phyloP scores from a whole-genome alignment of 352 stramenopile species.

The Achlya hypogyna region DNA sequence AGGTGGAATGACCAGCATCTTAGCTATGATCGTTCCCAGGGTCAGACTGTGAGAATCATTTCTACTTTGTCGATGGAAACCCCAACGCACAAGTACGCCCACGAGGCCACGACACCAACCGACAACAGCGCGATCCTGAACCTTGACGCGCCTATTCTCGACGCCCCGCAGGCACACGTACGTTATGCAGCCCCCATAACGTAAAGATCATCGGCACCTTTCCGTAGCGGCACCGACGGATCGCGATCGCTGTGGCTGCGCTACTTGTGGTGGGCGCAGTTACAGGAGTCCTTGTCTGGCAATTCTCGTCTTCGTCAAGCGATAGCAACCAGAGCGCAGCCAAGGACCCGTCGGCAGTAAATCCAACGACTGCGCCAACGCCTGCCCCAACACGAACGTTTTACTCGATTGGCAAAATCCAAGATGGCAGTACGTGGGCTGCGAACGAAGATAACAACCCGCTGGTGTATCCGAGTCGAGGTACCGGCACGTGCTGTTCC shows the following conservation, averaged over 20 bases:
- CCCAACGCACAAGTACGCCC: background rate
- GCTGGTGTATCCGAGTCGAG: background rate
- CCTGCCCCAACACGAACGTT: constrained; percentile 3
- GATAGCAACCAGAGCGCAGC: background rate
- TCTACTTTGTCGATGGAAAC: background rate
- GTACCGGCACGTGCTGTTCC: background rate
- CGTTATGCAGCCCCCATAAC: background rate
- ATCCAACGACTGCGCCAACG: background rate
- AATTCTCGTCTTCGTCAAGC: background rate
- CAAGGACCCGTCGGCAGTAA: background rate
- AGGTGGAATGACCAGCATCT: too few species aligned
- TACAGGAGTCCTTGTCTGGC: background rate
- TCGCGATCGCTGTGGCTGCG: background rate
- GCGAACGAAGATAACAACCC: constrained; percentile 2
- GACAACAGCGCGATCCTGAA: too few species aligned
- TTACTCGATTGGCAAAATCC: constrained; percentile 11
- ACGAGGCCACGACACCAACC: background rate
- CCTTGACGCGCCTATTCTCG: background rate
- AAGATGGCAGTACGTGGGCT: background rate
- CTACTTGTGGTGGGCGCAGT: background rate
- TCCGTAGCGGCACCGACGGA: background rate
- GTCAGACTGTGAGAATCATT: too few species aligned
- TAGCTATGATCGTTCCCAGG: too few species aligned
- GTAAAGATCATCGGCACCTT: background rate
- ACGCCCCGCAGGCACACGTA: background rate